phyloP scores from a whole-genome alignment of 2,329 filamentous ascomycete genomes.

The Penicillium glabrum region DNA sequence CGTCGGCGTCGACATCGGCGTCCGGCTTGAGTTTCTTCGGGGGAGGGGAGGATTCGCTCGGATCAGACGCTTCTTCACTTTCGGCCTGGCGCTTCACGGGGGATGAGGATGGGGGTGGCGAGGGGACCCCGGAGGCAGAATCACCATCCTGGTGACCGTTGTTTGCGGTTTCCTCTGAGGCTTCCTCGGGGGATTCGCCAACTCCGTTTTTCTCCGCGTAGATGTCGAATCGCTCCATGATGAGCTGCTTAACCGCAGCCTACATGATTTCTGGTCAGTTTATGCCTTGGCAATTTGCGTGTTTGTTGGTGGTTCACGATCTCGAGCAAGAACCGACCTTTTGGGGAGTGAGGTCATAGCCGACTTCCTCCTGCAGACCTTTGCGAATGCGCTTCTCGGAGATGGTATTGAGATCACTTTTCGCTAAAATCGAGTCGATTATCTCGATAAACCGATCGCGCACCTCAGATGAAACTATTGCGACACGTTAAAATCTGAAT shows the following conservation, averaged over 20 bases:
- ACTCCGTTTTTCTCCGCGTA: slow-evolving; percentile 51
- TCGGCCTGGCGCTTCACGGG: slow-evolving; percentile 44
- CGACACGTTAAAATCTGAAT: slow-evolving; percentile 13
- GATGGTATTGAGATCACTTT: slow-evolving; percentile 63
- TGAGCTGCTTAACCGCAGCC: slow-evolving; percentile 69
- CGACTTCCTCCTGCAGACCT: slow-evolving; percentile 60
- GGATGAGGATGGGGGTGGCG: slow-evolving; percentile 34
- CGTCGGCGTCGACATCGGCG: slow-evolving; percentile 70
- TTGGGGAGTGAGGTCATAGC: slow-evolving; percentile 61
- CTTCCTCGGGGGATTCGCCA: slow-evolving; percentile 31
- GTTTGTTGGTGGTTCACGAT: background rate
- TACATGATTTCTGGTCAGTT: slow-evolving; percentile 31
- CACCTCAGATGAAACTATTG: slow-evolving; percentile 50
- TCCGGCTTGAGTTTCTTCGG: slow-evolving; percentile 64
- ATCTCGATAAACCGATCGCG: slow-evolving; percentile 56
- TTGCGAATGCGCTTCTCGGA: slow-evolving; percentile 66
- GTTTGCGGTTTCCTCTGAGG: slow-evolving; percentile 15
- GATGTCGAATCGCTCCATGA: slow-evolving; percentile 72
- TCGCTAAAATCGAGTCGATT: slow-evolving; percentile 62
- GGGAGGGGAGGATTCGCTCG: slow-evolving; percentile 37
- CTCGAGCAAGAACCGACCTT: slow-evolving; percentile 50
- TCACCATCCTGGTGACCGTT: slow-evolving; percentile 37
- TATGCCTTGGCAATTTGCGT: background rate
- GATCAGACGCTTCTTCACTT: slow-evolving; percentile 42
- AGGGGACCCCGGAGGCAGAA: slow-evolving; percentile 29